Percentiles rank a stretch among this genome's conserved stretches.
Evolutionary conservation across 345 rosid genomes (phyloP).

Genomic region (Heritiera littoralis): DNA sequence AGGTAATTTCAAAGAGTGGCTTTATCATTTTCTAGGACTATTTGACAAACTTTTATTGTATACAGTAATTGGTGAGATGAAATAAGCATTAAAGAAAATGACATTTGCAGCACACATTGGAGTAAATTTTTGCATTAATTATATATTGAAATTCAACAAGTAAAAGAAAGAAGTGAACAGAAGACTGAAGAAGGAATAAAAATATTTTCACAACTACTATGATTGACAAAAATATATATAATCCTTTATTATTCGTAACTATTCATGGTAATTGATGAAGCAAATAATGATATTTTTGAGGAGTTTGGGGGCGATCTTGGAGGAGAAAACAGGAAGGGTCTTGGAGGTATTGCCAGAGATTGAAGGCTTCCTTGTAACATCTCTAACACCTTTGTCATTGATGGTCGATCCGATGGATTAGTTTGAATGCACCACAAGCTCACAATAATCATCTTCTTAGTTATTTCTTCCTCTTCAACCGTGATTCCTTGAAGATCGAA

Average conservation of each 20-base stretch:
- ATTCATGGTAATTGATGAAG: background rate
- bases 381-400: conserved; percentile 43
- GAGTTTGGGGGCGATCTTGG: background rate
- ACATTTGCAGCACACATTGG: too few relatives aligned
- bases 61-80: too few relatives aligned
- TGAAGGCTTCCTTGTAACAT: conserved; percentile 36
- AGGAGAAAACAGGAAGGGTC: conserved; percentile 16
- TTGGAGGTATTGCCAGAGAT: conserved; percentile 26
- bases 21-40: too few relatives aligned
- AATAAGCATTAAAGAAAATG: too few relatives aligned
- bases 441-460: conserved; percentile 36
- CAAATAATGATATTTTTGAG: background rate
- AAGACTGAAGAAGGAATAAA: too few relatives aligned
- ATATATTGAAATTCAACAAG: too few relatives aligned
- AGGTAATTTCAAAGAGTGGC: too few relatives aligned
- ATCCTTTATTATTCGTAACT: background rate
- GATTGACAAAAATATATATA: too few relatives aligned
- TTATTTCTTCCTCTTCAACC: conserved; percentile 26
- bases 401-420: conserved; percentile 45
- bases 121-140: too few relatives aligned
- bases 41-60: too few relatives aligned
- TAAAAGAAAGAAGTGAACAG: too few relatives aligned
- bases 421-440: conserved; percentile 54
- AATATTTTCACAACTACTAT: too few relatives aligned
- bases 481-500: background rate